A percentile compares a stretch with the other conserved stretches of the same genome.
phyloP scores from a whole-genome alignment of 768 basidiomycete species.

The Gloeostereum incarnatum region DNA sequence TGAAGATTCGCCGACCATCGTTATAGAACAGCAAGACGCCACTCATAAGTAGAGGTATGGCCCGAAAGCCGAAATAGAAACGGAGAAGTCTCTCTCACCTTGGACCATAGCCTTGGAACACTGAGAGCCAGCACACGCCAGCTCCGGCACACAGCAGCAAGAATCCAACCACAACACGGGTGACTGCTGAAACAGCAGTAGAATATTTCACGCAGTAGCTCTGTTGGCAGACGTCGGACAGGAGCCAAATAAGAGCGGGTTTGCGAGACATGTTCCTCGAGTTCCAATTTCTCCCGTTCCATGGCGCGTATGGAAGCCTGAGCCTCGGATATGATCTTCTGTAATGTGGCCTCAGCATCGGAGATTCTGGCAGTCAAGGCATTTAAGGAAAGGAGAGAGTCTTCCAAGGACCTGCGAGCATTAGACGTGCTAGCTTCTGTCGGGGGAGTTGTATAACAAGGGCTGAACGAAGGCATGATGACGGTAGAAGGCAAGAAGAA shows the following conservation, averaged over 20 bases:
- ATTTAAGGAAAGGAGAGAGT: constrained; percentile 19
- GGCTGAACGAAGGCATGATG: no score
- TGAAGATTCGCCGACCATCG: no score
- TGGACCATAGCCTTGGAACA: constrained; percentile 71
- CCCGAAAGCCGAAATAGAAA: constrained; percentile 1
- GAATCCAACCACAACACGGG: constrained; percentile 69
- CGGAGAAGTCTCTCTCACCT: constrained; percentile 33
- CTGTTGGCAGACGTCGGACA: constrained; percentile 59
- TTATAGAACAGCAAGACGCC: background rate
- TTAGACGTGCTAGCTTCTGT: constrained; percentile 41
- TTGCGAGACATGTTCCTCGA: constrained; percentile 39
- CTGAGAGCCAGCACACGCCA: constrained; percentile 60
- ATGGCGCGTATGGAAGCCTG: constrained; percentile 45
- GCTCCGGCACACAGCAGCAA: constrained; percentile 54
- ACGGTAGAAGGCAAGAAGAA: no score
- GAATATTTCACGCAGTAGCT: constrained; percentile 70
- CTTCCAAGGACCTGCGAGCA: constrained; percentile 38
- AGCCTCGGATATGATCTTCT: constrained; percentile 48
- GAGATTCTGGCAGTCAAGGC: constrained; percentile 27
- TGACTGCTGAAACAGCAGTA: constrained; percentile 58
- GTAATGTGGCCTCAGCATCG: constrained; percentile 44
- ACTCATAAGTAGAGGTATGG: background rate
- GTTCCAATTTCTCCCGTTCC: constrained; percentile 31
- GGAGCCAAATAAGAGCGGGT: constrained; percentile 65
- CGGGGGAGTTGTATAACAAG: no score